Evolutionary conservation across 345 rosid genomes (phyloP), one percentile per base, ranked within the genome.

Genomic region (Salix arbutifolia): DNA sequence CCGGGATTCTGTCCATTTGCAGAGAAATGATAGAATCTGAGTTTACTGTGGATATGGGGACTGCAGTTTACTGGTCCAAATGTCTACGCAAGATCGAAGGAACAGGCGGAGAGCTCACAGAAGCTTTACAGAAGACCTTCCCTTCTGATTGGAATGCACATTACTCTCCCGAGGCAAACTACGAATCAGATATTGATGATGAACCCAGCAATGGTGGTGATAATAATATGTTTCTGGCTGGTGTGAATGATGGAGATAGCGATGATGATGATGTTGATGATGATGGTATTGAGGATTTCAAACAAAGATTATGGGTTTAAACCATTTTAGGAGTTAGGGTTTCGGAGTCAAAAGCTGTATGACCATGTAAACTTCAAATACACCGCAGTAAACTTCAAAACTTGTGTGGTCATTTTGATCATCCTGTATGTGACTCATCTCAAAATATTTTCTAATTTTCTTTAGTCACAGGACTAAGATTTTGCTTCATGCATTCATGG

Each of bases 1-100:
- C 91, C 0, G 89, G 91, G 61, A 84, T 89, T 23, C 72, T 90
- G 77, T 85, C 90, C 10, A 76, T 91, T 35, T 89, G 94, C 76
- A 85, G 75, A 71, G 98, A 93, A 84, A 95, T 95, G 96, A 84
- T 89, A 61, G 96, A 82, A 69, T 87, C 90, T 56, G 93, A 81
- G 25, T 80, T 95, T 81, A 86, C 87, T 1, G 93, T 95, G 17
- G 99, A 95, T 77, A 93, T 95, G 99, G 94, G 92, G 73, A 95
- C 98, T 7, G 98, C 98, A 4, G 96, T 93, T 71, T 90, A 91
- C 82, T 95, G 99, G 99, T 90, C 98, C 17, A 91, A 77, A 81
- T 88, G 91, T 80, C 67, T 95, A 73, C 84, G 93, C 38, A 91
- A 91, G 88, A 93, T 95, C 21, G 99, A 95, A 88, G 86, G 86